Evolutionary conservation across 805 yeast species (phyloP), one percentile per base, ranked within the genome.

Genomic region (Schizosaccharomyces cryophilus): DNA sequence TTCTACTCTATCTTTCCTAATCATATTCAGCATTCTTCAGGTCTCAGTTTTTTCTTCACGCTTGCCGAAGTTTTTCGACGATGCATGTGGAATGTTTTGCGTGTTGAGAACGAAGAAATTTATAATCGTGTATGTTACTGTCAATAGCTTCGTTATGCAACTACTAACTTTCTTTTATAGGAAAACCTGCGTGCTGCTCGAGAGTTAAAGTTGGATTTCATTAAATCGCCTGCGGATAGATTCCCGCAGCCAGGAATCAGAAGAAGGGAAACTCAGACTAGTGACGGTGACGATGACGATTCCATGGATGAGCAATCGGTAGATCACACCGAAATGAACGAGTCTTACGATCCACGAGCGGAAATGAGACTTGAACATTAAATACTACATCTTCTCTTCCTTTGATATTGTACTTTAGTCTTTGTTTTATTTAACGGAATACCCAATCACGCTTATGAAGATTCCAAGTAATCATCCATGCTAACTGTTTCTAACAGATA

Each of bases 61-160:
- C 65, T 85, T 35, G 87, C 93, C 0, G 98, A 93, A 70, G 71
- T 87, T 2, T 42, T 85, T 2, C 78, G 98, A 69, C 77, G 98
- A 68, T 84, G 87, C 66, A 73, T 90, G 15, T 93, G 98, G 98
- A 76, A 87, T 6, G 79, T 85, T 59, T 84, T 93, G 74, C 82
- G 98, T 73, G 84, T 93, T 78, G 98, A 93, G 66, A 93, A 93
- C 71, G 97, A 93, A 71, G 98, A 93, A 70, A 45, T 59, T 4
- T 56, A 56, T 24, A 56, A 56, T 56, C 11, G 60, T 45, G 56
- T 51, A 51, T 4, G 56, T 29, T n/a, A 13, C 29, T 26, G 11
- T 4, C 13, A 11, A 19, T 4, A 1, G 30, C 19, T 1, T 15
- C 7, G 19, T 17, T 4, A 9, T 45, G 21, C 17, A n/a, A 17